A percentile compares a stretch with the other conserved stretches of the same genome.
Conservation (phyloP, 345 rosid species). For the Camelina hispida region DNA sequence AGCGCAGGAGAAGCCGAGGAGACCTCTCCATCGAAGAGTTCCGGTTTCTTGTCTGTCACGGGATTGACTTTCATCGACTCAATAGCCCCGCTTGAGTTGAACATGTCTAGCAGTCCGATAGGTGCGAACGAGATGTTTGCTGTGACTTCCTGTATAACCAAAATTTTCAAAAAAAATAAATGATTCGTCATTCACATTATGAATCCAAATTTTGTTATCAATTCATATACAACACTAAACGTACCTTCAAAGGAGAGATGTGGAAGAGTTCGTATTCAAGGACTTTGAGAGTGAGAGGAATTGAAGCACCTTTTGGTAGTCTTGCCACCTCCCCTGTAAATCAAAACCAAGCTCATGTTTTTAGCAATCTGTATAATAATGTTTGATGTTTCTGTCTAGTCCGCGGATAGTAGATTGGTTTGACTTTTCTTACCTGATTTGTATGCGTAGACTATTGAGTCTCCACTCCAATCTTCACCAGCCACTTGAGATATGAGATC, state of each 20-base stretch:
- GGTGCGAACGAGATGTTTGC: constrained; percentile 74
- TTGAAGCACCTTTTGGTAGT: constrained; percentile 74
- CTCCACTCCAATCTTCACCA: constrained; percentile 80
- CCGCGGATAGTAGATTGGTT: not conserved
- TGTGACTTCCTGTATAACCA: constrained; percentile 60
- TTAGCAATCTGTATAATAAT: not conserved
- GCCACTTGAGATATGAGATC: constrained; percentile 73
- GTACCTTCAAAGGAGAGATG: constrained; percentile 77
- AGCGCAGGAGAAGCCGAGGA: constrained; percentile 51
- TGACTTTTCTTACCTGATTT: constrained; percentile 63
- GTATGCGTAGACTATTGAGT: constrained; percentile 65
- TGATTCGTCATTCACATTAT: constrained; percentile 22
- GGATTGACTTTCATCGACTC: constrained; percentile 56
- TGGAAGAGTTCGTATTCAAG: constrained; percentile 94
- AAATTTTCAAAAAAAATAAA: not conserved
- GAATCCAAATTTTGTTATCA: not conserved
- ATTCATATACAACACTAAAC: not conserved
- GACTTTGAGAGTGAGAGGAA: constrained; percentile 80
- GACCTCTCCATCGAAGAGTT: constrained; percentile 60
- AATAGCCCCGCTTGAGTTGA: constrained; percentile 80
- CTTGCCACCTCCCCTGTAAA: constrained; percentile 71
- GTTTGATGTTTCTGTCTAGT: constrained; percentile 2
- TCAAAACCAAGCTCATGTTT: not conserved
- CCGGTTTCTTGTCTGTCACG: constrained; percentile 48
- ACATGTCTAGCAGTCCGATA: constrained; percentile 88